Conservation (phyloP, 129 eudicot species). For the Centrapalus pauciflorus region DNA sequence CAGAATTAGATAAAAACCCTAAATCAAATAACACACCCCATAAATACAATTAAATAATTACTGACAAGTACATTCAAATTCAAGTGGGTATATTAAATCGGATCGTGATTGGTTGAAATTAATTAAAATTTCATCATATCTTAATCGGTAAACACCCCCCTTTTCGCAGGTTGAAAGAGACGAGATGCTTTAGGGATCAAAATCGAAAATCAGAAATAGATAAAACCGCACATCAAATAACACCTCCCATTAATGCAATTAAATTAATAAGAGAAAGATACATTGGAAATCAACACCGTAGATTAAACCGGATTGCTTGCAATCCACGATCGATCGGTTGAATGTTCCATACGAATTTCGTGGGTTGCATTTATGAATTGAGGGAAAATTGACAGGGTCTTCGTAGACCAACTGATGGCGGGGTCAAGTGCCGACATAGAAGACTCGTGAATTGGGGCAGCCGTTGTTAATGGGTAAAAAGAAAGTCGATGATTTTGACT, state of each 20-base stretch:
- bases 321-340: constrained; percentile 11
- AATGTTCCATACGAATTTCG: neutral
- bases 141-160: no score
- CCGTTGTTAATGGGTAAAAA: constrained; percentile 7
- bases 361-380: constrained; percentile 7
- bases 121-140: no score
- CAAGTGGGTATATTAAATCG: neutral
- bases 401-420: constrained; percentile 6
- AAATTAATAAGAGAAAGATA: neutral
- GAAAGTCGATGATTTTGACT: constrained; percentile 30
- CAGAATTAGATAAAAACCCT: neutral
- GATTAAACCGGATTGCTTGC: neutral
- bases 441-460: constrained; percentile 27
- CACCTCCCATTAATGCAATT: constrained; percentile 11
- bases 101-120: constrained; percentile 8
- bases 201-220: neutral
- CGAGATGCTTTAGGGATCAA: no score
- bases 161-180: no score
- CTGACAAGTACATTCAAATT: neutral
- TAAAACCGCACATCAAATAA: constrained; percentile 4
- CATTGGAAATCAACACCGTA: neutral
- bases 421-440: constrained; percentile 23
- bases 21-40: constrained; percentile 14
- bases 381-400: constrained; percentile 9
- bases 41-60: neutral